Percentiles rank a stretch among this genome's conserved stretches.
Conservation (phyloP, 2,329 filamentous ascomycete genomes). For the Xylariaceae sp. region DNA sequence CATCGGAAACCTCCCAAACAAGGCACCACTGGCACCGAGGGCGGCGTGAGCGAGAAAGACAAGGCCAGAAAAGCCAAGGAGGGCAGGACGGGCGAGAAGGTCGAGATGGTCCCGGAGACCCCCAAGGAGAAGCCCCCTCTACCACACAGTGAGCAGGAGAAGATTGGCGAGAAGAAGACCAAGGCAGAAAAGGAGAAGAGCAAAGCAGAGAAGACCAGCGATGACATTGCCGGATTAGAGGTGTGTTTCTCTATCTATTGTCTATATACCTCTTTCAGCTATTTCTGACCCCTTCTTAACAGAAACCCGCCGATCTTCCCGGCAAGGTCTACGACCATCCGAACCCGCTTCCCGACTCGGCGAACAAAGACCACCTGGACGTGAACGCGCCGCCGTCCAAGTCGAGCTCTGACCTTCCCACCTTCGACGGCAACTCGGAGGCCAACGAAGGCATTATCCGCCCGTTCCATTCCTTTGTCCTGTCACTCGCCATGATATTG, state of each 20-base stretch:
- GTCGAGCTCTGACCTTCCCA: constrained; percentile 28
- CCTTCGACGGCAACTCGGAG: constrained; percentile 36
- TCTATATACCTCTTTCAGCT: background rate
- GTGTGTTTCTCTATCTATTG: constrained; percentile 34
- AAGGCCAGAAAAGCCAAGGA: constrained; percentile 68
- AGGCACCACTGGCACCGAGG: constrained; percentile 83
- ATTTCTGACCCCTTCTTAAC: constrained; percentile 21
- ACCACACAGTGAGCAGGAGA: constrained; percentile 74
- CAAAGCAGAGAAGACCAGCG: constrained; percentile 37
- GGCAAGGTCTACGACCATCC: constrained; percentile 70
- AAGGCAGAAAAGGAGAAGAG: constrained; percentile 38
- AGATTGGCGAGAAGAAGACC: constrained; percentile 44
- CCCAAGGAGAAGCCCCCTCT: constrained; percentile 82
- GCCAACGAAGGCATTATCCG: constrained; percentile 59
- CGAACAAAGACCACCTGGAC: constrained; percentile 59
- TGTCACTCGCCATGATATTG: constrained; percentile 95
- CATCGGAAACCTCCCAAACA: constrained; percentile 69
- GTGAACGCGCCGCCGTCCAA: constrained; percentile 39
- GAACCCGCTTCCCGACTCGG: constrained; percentile 61
- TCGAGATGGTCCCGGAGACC: constrained; percentile 70
- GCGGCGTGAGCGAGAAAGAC: constrained; percentile 81
- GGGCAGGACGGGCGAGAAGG: constrained; percentile 57
- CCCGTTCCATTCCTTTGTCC: constrained; percentile 79
- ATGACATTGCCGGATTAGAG: constrained; percentile 49
- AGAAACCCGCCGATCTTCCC: constrained; percentile 81